Evolutionary conservation across 192 early-diverging fungal genomes (phyloP).

Genomic region (Coemansia sp.): DNA sequence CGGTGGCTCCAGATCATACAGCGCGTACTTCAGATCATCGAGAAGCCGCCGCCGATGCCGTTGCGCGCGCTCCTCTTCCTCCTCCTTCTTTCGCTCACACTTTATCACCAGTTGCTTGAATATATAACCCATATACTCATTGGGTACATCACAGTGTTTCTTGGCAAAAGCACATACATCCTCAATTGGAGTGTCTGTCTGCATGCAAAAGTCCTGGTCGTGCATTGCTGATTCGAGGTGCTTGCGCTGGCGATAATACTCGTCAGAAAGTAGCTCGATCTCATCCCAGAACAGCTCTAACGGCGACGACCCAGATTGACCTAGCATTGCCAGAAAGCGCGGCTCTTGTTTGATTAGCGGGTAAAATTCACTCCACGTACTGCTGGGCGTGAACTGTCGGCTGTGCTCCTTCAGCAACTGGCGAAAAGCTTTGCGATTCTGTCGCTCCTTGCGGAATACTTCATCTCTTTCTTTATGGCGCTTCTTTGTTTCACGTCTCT

Average conservation of each 20-base stretch:
- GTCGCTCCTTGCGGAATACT: slow-evolving; percentile 64
- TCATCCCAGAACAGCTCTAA: slow-evolving; percentile 94
- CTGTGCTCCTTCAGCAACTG: slow-evolving; percentile 66
- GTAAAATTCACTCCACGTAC: slow-evolving; percentile 85
- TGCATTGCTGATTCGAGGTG: slow-evolving; percentile 55
- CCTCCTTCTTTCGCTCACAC: slow-evolving; percentile 60
- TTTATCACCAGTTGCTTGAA: slow-evolving; percentile 59
- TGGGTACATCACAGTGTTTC: slow-evolving; percentile 3
- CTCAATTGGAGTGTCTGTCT: slow-evolving; percentile 11
- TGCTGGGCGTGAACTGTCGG: slow-evolving; percentile 62
- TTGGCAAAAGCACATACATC: slow-evolving; percentile 51
- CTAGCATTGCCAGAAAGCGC: slow-evolving; percentile 70
- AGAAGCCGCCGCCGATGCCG: slow-evolving; percentile 68
- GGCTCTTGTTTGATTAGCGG: slow-evolving; percentile 68
- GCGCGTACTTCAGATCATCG: slow-evolving; percentile 72
- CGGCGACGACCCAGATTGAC: slow-evolving; percentile 80
- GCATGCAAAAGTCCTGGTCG: slow-evolving; percentile 22
- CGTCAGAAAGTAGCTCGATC: slow-evolving; percentile 77
- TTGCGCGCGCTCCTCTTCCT: slow-evolving; percentile 69
- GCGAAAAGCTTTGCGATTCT: slow-evolving; percentile 70
- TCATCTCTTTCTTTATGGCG: slow-evolving; percentile 52
- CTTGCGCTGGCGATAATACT: slow-evolving; percentile 66
- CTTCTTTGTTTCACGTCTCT: slow-evolving; percentile 61
- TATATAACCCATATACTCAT: slow-evolving; percentile 22
- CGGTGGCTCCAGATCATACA: slow-evolving; percentile 66